Percentiles rank a stretch among this genome's conserved stretches.
These are phyloP conservation scores for Fusarium udum DNA, from an alignment of 2,329 filamentous ascomycete genomes.

Conservation along the genomic window DNA sequence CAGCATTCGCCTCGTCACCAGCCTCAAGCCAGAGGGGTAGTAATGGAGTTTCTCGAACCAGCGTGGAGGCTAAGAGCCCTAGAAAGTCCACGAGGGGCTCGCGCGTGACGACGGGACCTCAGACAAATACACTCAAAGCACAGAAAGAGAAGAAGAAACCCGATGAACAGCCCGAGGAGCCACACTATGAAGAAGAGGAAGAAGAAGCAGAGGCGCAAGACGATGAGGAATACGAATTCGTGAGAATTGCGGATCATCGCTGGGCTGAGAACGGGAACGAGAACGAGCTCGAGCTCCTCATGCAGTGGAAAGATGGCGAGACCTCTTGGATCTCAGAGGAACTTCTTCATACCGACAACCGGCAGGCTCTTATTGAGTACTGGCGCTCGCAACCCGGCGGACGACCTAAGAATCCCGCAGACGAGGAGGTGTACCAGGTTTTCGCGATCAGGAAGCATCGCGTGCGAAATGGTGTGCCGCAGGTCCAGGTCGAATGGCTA, in stretches of 20 bases:
- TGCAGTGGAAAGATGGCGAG: constrained; percentile 46
- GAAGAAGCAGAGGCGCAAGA: not conserved
- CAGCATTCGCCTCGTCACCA: not conserved
- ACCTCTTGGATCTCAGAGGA: constrained; percentile 49
- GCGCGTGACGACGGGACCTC: not conserved
- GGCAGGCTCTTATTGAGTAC: constrained; percentile 45
- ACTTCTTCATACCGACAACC: constrained; percentile 47
- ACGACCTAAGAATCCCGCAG: constrained; percentile 46
- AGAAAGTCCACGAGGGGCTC: not conserved
- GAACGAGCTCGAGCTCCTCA: constrained; percentile 44
- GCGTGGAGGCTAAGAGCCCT: not conserved
- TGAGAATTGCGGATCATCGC: constrained; percentile 41
- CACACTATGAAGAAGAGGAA: not conserved
- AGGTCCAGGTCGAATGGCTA: constrained; percentile 50
- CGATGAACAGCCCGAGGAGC: not conserved
- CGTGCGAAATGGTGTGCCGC: constrained; percentile 38
- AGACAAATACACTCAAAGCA: not conserved
- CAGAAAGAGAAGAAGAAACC: not conserved
- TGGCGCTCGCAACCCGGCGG: constrained; percentile 45
- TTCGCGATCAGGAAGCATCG: constrained; percentile 48
- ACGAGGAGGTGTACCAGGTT: constrained; percentile 44
- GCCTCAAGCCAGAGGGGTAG: not conserved
- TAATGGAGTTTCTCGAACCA: not conserved
- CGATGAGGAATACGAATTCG: constrained; percentile 5
- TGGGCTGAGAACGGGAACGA: constrained; percentile 30